Base-by-base conservation (phyloP, 495 filamentous ascomycete species). In the Aspergillus funiculosus region DNA sequence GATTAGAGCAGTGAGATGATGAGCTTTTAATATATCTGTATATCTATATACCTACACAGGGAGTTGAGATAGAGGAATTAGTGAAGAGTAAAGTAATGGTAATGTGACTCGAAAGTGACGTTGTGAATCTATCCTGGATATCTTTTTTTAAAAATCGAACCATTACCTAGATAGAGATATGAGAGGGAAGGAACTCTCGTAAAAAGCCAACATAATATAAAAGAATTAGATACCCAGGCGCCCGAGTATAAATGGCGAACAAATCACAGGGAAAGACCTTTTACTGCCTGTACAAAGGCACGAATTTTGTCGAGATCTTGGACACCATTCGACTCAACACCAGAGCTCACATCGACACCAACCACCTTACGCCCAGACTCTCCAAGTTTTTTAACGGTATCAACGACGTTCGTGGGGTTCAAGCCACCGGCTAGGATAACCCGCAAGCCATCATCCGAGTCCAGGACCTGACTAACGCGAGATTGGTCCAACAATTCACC, bases 301-400 rank as follows among this genome's bases (percentile, higher is more conserved):
- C 72, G 68, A 45, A 99, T 96, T 70, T 86, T 94, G 43, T 82
- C 78, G 39, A 89, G 35, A 63, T 84, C 85, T 59, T 99, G 94
- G 56, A 71, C 63, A 6, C 91, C 92, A 52, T 85, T 76, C 18
- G 77, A 78, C 69, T 98, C 92, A 9, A 99, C 88, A 0, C 92
- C 92, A 56, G 86, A 94, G 58, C 89, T 94, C 4, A 95, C 86
- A 71, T 99, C 92, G 27, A 99, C 83, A 2, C 82, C 90, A 27
- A 87, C 68, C 3, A 97, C 78, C 56, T 81, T 74, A 4, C 67
- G 63, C 19, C 68, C 72, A 5, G 73, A 63, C 11, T 71, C 55
- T 3, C 79, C 81, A 24, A 86, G 62, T 19, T 72, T 71, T 5
- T 66, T 57, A 1, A 98, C 65, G 3, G 76, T 70, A 10, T 77